These are phyloP conservation scores for Penicillium samsonianum DNA, from an alignment of 495 filamentous ascomycete genomes.

Conservation along the genomic window DNA sequence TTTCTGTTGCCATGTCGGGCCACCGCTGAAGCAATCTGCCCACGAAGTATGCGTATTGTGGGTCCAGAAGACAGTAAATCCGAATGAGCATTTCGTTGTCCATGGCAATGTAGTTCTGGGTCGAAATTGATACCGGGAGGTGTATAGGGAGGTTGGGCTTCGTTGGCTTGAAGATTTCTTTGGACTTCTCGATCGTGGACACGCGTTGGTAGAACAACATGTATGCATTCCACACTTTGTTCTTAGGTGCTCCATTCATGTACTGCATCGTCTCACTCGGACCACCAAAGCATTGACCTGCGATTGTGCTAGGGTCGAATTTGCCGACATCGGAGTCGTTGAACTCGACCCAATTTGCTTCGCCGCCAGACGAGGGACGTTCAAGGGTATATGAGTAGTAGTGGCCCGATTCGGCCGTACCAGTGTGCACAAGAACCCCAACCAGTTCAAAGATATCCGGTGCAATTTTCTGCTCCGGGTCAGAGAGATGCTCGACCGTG, in stretches of 20 bases:
- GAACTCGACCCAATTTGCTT: slow-evolving; percentile 80
- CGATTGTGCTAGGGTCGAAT: slow-evolving; percentile 75
- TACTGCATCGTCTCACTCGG: slow-evolving; percentile 50
- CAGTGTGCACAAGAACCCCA: slow-evolving; percentile 88
- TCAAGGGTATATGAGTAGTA: slow-evolving; percentile 96
- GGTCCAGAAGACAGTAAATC: slow-evolving; percentile 80
- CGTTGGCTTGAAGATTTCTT: slow-evolving; percentile 30
- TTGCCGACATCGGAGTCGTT: slow-evolving; percentile 80
- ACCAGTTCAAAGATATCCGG: slow-evolving; percentile 87
- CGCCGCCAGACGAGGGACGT: slow-evolving; percentile 56
- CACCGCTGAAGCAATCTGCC: slow-evolving; percentile 54
- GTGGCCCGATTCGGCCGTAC: slow-evolving; percentile 91
- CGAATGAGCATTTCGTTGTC: slow-evolving; percentile 75
- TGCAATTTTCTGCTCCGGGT: slow-evolving; percentile 51
- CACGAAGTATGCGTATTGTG: slow-evolving; percentile 68
- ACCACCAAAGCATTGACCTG: slow-evolving; percentile 80
- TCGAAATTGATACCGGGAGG: slow-evolving; percentile 53
- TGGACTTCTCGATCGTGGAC: slow-evolving; percentile 55
- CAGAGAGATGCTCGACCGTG: slow-evolving; percentile 80
- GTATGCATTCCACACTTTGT: slow-evolving; percentile 85
- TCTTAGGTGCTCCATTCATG: slow-evolving; percentile 45
- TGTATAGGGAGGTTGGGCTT: slow-evolving; percentile 51
- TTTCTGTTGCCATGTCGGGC: slow-evolving; percentile 42
- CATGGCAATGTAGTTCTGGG: slow-evolving; percentile 62
- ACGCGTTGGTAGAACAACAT: slow-evolving; percentile 96